Base-by-base conservation (phyloP, 2,329 filamentous ascomycete genomes). In the Hymenoscyphus occultus region DNA sequence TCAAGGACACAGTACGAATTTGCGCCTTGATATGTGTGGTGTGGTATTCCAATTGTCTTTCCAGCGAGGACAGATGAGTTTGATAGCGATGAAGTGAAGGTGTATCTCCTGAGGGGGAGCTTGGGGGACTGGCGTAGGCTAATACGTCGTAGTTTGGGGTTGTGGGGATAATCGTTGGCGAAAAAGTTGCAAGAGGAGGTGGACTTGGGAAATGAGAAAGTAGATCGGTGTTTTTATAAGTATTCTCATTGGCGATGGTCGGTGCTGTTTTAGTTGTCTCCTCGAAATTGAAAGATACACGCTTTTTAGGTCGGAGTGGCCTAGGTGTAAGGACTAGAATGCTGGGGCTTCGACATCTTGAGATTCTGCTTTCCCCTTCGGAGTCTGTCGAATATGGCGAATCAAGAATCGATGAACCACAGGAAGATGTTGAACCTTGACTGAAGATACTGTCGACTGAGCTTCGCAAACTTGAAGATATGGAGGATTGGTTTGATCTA, bases 371-470 rank as follows among this genome's bases (percentile, higher is more conserved):
- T 60, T 54, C 39, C 54, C 63, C 45, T 39, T 51, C 22, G 45
- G 64, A n/a, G 5, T 59, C 63, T 39, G 65, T 61, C n/a, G 57
- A 64, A 35, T 62, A 63, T 4, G 68, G 67, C 16, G 67, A 69
- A 58, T 60, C 62, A 28, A 64, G 62, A 6, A 66, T 56, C 31
- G 69, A 71, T 22, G 65, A 66, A 35, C 67, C 63, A 6, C 65
- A 42, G n/a, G 70, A 68, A 4, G 65, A 69, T 12, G 64, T 54
- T n/a, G 68, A 71, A 31, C 67, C 64, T 58, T 69, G 60, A 1
- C 72, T 74, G 64, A 74, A 75, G 13, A 73, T 63, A 1, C 72
- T 74, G 57, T 71, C 69, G 4, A 72, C 64, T 3, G 73, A 75
- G 14, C 72, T 73, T 45, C 72, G 72, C 42, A 69, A 64, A 57